Evolutionary conservation across 441 rosid genomes (phyloP).

Genomic region (Viola pubescens): DNA sequence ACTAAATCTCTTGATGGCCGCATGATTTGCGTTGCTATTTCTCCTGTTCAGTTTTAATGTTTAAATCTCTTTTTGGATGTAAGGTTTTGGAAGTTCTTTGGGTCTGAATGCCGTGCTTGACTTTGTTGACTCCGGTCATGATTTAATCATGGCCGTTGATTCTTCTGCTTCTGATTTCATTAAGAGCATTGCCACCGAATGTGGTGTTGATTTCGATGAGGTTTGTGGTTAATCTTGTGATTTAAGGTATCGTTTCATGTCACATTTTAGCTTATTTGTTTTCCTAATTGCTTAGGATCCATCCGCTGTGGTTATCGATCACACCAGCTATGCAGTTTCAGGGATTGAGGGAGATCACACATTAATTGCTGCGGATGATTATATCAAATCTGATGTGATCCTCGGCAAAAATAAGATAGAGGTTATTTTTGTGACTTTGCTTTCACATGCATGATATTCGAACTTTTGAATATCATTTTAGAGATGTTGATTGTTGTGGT

Average conservation of each 20-base stretch:
- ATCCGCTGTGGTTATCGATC: slow-evolving; percentile 68
- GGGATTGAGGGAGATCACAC: slow-evolving; percentile 65
- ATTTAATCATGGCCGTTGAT: slow-evolving; percentile 73
- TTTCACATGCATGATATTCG: not conserved
- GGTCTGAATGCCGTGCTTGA: slow-evolving; percentile 59
- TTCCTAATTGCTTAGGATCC: slow-evolving; percentile 40
- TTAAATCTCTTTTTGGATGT: not conserved
- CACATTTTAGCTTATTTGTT: slow-evolving; percentile 6
- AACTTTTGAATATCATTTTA: not conserved
- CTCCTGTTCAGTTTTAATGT: not conserved
- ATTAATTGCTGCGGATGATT: slow-evolving; percentile 55
- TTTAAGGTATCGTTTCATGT: no score
- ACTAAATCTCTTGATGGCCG: slow-evolving; percentile 1
- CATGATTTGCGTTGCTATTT: not conserved
- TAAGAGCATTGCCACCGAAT: slow-evolving; percentile 54
- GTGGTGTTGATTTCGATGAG: slow-evolving; percentile 84
- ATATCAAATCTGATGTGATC: slow-evolving; percentile 53
- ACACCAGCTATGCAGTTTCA: slow-evolving; percentile 47
- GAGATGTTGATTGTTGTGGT: slow-evolving; percentile 1
- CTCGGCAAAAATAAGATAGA: slow-evolving; percentile 54
- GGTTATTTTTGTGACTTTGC: slow-evolving; percentile 23
- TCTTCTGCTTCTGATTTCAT: slow-evolving; percentile 63
- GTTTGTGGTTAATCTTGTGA: slow-evolving; percentile 23
- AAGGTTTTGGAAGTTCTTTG: slow-evolving; percentile 66
- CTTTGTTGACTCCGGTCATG: slow-evolving; percentile 84